Evolutionary conservation across 1,139 yeast genomes (phyloP).

Genomic region (Candida pseudoviswanathii): DNA sequence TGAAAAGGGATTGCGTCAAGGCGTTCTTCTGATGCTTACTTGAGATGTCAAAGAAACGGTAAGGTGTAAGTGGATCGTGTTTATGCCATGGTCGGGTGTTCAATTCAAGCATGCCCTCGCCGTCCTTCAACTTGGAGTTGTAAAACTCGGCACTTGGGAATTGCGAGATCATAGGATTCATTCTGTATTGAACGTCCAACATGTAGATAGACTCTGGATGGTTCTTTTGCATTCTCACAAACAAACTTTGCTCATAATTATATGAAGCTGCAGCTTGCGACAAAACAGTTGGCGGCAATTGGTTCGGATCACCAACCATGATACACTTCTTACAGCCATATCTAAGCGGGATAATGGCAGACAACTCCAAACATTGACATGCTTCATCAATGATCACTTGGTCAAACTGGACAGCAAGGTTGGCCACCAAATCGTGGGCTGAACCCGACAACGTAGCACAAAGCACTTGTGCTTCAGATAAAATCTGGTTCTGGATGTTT

Average conservation of each 20-base stretch:
- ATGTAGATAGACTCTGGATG: constrained; percentile 65
- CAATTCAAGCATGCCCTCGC: constrained; percentile 61
- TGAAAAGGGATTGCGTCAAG: constrained; percentile 69
- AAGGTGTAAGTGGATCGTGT: constrained; percentile 59
- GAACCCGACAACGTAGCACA: constrained; percentile 95
- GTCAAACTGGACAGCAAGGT: constrained; percentile 76
- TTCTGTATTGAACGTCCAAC: constrained; percentile 94
- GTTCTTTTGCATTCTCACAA: constrained; percentile 87
- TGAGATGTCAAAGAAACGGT: constrained; percentile 72
- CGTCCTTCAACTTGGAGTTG: constrained; percentile 69
- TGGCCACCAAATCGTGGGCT: constrained; percentile 83
- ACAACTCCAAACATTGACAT: constrained; percentile 93
- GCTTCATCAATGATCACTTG: constrained; percentile 98
- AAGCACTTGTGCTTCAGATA: constrained; percentile 80
- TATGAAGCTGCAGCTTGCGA: constrained; percentile 83
- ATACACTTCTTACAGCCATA: constrained; percentile 91
- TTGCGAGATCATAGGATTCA: constrained; percentile 89
- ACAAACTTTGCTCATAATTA: constrained; percentile 87
- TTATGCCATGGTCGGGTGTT: constrained; percentile 80
- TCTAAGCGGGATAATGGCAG: constrained; percentile 88
- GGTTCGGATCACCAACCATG: constrained; percentile 99
- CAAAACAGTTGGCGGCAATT: constrained; percentile 96
- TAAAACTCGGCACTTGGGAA: constrained; percentile 91
- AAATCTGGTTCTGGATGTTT: constrained; percentile 69
- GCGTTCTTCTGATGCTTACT: constrained; percentile 65